Evolutionary conservation across 345 rosid species (phyloP).

Genomic region (Eutrema japonicum): DNA sequence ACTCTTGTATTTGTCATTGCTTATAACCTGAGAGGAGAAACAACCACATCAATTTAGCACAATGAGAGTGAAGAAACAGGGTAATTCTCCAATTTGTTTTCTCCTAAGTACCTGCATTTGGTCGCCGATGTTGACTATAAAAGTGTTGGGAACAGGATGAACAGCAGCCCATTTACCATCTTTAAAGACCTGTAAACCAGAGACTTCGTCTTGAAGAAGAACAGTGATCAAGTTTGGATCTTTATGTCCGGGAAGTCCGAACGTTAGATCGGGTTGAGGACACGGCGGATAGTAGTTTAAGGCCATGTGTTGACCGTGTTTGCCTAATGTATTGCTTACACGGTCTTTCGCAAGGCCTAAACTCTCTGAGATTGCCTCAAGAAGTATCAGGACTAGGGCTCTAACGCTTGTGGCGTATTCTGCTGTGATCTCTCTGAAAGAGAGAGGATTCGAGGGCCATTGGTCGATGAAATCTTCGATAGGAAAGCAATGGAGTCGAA

Average conservation of each 20-base stretch:
- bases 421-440: constrained; percentile 60
- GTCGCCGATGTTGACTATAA: constrained; percentile 72
- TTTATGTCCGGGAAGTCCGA: constrained; percentile 73
- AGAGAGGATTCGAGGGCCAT: constrained; percentile 80
- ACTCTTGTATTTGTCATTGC: constrained; percentile 64
- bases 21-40: constrained; percentile 45
- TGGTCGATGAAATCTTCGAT: constrained; percentile 60
- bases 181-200: constrained; percentile 70
- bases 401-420: constrained; percentile 61
- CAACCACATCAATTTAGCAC: constrained; percentile 9
- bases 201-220: constrained; percentile 75
- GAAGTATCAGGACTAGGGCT: constrained; percentile 53
- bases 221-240: constrained; percentile 72
- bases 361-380: constrained; percentile 83
- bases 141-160: constrained; percentile 64
- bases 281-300: constrained; percentile 83
- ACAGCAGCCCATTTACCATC: constrained; percentile 72
- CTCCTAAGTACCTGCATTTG: constrained; percentile 61
- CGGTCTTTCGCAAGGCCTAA: constrained; percentile 54
- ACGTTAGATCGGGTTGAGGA: constrained; percentile 75
- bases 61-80: not conserved
- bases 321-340: constrained; percentile 47
- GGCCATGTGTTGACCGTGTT: constrained; percentile 84
- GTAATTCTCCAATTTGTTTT: not conserved
- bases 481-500: constrained; percentile 79